phyloP scores from a whole-genome alignment of 331 rosid genomes.

The Telfairia occidentalis region DNA sequence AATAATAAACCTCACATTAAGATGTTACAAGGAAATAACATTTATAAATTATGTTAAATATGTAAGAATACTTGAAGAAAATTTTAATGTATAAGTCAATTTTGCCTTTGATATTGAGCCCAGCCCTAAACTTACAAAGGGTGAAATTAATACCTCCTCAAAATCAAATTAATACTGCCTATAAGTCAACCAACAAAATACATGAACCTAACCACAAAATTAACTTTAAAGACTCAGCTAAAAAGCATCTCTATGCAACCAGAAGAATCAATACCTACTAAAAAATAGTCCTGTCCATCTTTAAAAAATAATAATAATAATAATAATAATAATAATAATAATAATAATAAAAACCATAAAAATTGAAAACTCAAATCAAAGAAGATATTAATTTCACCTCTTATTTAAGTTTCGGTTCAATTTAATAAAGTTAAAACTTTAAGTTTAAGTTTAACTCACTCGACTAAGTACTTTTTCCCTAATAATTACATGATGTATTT shows the following conservation, averaged over 20 bases:
- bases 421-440: not conserved
- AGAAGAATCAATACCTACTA: not conserved
- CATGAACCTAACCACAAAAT: not conserved
- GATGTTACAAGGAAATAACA: conserved; percentile 13
- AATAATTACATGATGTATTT: not conserved
- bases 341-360: not conserved
- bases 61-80: not conserved
- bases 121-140: not conserved
- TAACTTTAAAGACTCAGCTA: not conserved
- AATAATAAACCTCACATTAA: conserved; percentile 17
- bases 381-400: not conserved
- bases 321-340: no score
- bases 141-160: not conserved
- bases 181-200: not conserved
- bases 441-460: not conserved
- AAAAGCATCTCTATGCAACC: not conserved
- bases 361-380: not conserved
- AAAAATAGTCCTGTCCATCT: not conserved
- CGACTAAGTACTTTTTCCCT: not conserved
- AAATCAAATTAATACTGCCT: not conserved
- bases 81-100: not conserved
- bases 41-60: not conserved
- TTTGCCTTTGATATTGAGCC: not conserved
- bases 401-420: not conserved
- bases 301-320: no score